These are phyloP conservation scores for Astragalus membranaceus DNA, from an alignment of 306 rosid species.

Conservation along the genomic window DNA sequence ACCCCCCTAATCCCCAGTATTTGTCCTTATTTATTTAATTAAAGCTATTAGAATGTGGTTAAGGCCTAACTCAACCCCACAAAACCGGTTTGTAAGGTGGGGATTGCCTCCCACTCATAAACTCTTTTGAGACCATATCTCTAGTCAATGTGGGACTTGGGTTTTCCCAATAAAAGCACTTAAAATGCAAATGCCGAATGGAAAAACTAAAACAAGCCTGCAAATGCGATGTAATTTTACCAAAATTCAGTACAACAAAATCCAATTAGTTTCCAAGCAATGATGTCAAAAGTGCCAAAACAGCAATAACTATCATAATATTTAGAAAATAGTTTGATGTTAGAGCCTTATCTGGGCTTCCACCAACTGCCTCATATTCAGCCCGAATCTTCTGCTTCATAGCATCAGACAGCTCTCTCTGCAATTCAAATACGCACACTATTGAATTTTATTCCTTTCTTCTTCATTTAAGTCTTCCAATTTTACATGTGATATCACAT, in stretches of 20 bases:
- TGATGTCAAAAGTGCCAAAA: constrained; percentile 77
- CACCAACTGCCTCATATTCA: constrained; percentile 74
- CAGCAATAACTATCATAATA: constrained; percentile 60
- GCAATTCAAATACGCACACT: constrained; percentile 83
- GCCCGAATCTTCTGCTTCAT: constrained; percentile 91
- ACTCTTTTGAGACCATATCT: too few relatives aligned
- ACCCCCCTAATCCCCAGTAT: neutral
- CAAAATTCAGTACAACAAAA: constrained; percentile 5
- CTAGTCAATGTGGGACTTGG: too few relatives aligned
- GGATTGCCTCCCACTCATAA: too few relatives aligned
- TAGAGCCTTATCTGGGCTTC: constrained; percentile 88
- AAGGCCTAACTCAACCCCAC: too few relatives aligned
- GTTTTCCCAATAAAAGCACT: too few relatives aligned
- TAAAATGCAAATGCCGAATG: neutral
- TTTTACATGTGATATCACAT: constrained; percentile 50
- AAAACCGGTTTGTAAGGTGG: too few relatives aligned
- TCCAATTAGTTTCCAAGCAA: constrained; percentile 57
- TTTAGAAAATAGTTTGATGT: constrained; percentile 73
- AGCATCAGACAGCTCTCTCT: constrained; percentile 67
- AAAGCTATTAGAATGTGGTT: too few relatives aligned
- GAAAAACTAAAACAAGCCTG: neutral
- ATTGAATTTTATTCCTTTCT: constrained; percentile 78
- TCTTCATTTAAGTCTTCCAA: constrained; percentile 64
- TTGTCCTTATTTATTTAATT: neutral
- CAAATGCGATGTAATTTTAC: constrained; percentile 13